phyloP scores from a whole-genome alignment of 768 basidiomycete species.

The Jaapia argillacea region DNA sequence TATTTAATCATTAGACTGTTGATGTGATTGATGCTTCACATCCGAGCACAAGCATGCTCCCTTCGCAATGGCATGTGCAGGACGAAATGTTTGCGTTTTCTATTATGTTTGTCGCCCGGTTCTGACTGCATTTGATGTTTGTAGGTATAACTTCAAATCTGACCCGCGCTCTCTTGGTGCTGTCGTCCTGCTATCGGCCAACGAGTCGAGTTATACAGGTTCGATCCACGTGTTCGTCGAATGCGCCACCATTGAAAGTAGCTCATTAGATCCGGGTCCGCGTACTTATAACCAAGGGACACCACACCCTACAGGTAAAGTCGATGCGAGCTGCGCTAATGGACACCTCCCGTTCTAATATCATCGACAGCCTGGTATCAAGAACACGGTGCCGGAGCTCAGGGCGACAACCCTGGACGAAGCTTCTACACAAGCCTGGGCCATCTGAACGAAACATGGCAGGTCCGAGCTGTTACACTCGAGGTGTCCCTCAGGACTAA shows the following conservation, averaged over 20 bases:
- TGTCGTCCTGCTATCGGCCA: conserved; percentile 48
- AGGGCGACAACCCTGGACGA: conserved; percentile 17
- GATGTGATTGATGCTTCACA: conserved; percentile 45
- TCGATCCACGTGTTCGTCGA: too few relatives aligned
- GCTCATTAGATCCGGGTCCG: background rate
- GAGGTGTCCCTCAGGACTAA: too few relatives aligned
- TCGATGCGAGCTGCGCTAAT: background rate
- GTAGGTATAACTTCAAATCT: conserved; percentile 62
- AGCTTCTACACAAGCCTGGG: conserved; percentile 32
- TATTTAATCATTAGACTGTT: conserved; percentile 36
- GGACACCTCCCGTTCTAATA: too few relatives aligned
- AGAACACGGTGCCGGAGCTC: conserved; percentile 41
- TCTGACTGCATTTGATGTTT: background rate
- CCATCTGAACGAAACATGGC: conserved; percentile 24
- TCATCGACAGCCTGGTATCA: conserved; percentile 70
- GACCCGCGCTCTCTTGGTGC: conserved; percentile 61
- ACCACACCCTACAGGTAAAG: background rate
- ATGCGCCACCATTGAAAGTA: too few relatives aligned
- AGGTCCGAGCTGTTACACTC: too few relatives aligned
- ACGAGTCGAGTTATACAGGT: conserved; percentile 58
- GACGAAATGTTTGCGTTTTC: conserved; percentile 61
- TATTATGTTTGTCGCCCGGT: conserved; percentile 12
- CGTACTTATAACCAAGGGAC: background rate
- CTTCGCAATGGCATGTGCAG: conserved; percentile 37
- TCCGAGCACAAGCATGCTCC: conserved; percentile 50